Percentiles rank a stretch among this genome's conserved stretches.
phyloP scores from a whole-genome alignment of 495 filamentous ascomycete species.

The Glonium stellatum region DNA sequence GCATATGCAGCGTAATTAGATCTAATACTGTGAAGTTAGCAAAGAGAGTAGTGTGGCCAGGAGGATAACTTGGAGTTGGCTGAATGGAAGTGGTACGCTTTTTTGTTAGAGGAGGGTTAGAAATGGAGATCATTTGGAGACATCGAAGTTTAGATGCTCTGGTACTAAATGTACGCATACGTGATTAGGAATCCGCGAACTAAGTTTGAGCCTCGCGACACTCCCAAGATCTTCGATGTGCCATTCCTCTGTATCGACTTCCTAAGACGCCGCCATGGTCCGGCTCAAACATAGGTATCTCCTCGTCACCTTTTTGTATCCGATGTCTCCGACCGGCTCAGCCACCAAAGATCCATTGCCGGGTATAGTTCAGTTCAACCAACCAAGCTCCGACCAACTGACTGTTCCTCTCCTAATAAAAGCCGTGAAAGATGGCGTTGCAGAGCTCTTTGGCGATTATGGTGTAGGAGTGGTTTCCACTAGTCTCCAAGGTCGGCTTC shows the following conservation, averaged over 20 bases:
- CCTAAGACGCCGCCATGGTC: too few relatives aligned
- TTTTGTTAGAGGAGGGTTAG: too few relatives aligned
- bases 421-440: slow-evolving; percentile 60
- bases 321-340: slow-evolving; percentile 33
- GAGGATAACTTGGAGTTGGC: too few relatives aligned
- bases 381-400: slow-evolving; percentile 63
- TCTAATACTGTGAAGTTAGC: too few relatives aligned
- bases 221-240: neutral
- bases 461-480: slow-evolving; percentile 60
- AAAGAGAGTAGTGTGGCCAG: too few relatives aligned
- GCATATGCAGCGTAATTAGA: too few relatives aligned
- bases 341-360: slow-evolving; percentile 39
- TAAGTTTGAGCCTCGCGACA: too few relatives aligned
- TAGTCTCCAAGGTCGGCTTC: slow-evolving; percentile 54
- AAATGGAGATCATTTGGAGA: too few relatives aligned
- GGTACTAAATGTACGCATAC: neutral
- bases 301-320: slow-evolving; percentile 84
- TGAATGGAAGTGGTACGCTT: too few relatives aligned
- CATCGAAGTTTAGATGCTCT: too few relatives aligned
- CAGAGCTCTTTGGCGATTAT: slow-evolving; percentile 81
- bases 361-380: slow-evolving; percentile 61
- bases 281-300: slow-evolving; percentile 93
- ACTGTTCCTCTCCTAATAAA: slow-evolving; percentile 56
- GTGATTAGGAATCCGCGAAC: neutral
- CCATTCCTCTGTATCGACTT: too few relatives aligned